Evolutionary conservation across 2,329 filamentous ascomycete species (phyloP), one percentile per base, ranked within the genome.

Genomic region (Aspergillus unguis): DNA sequence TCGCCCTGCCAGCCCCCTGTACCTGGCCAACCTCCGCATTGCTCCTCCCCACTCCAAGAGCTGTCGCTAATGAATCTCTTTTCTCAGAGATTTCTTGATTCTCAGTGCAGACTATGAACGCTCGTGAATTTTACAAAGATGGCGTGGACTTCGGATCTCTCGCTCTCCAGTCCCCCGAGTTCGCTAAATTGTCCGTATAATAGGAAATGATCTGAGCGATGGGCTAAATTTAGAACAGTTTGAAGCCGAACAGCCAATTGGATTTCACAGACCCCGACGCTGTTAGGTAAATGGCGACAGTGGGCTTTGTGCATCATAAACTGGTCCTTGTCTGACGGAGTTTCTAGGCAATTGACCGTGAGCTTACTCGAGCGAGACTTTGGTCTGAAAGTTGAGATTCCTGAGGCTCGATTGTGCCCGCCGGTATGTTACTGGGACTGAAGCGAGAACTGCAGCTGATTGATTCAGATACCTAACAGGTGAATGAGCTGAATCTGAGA

Each of bases 201-300:
- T 37, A 17, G 57, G 80, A 77, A 51, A 63, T 81, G 29, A 80
- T 37, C 29, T 32, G 6, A 26, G 6, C 5, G 27, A 31, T 11
- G 31, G 6, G 33, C 52, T 52, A 52, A 54, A 50, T 25, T 44
- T 46, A 38, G 36, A 29, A 25, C 57, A 82, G 79, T 52, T 64
- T 83, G 31, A 81, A 77, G 60, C 58, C 70, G 45, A 81, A 81
- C 55, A 78, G 77, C 6, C 83, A 86, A 58, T 77, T 96, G 27
- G 85, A 96, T 72, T 97, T 97, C 63, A 85, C 83, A 47, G 81
- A 96, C 63, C 87, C 92, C 4, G 75, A 79, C 45, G 84, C 89
- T 25, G 83, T 95, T 6, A 82, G 87, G 82, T 91, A 85, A 52
- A 49, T 38, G 28, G 46, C 37, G 36, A 49, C 25, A 17, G 7